Evolutionary conservation across 768 basidiomycete species (phyloP), one percentile per base, ranked within the genome.

Genomic region (Tricholoma flavovirens): DNA sequence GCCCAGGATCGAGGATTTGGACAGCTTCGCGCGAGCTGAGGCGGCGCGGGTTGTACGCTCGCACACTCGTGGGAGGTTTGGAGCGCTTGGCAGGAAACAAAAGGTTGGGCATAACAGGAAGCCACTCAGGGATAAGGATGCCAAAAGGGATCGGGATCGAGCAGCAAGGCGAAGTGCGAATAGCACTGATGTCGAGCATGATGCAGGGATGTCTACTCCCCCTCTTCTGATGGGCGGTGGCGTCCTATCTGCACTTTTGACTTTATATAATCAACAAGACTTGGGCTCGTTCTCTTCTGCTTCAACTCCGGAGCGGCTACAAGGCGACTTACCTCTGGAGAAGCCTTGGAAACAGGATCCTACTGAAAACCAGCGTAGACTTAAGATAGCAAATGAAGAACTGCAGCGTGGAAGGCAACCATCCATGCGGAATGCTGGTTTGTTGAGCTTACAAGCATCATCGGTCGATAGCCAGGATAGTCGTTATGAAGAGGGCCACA

Each of bases 211-310:
- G 29, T 57, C 49, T 29, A 42, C 66, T 9, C 51, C 54, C 43
- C 57, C 51, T 51, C 63, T 63, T 7, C 54, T 59, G 5, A 59
- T 67, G 4, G 77, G 73, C 0, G 76, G 75, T 9, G 85, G 87
- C n/a, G 80, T 90, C 5, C 75, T 90, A 4, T 83, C 86, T 2
- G 76, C 87, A 1, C 67, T 90, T 36, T 71, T 91, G 40, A 76
- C 84, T n/a, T 73, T 89, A 19, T 88, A 89, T 63, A 81, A 74
- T 61, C 72, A 70, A 22, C 71, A 75, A 9, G 67, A 62, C 2
- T 24, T 8, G 17, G 17, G 5, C 1, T 42, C 45, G 17, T 4
- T 65, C 17, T 59, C 66, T 17, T 56, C 53, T 5, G n/a, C 59
- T n/a, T 63, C 63, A 17, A 69, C 67, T 4, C 63, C 66, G 1